These are phyloP conservation scores for Arachis stenosperma DNA, from an alignment of 306 rosid species.

Conservation along the genomic window DNA sequence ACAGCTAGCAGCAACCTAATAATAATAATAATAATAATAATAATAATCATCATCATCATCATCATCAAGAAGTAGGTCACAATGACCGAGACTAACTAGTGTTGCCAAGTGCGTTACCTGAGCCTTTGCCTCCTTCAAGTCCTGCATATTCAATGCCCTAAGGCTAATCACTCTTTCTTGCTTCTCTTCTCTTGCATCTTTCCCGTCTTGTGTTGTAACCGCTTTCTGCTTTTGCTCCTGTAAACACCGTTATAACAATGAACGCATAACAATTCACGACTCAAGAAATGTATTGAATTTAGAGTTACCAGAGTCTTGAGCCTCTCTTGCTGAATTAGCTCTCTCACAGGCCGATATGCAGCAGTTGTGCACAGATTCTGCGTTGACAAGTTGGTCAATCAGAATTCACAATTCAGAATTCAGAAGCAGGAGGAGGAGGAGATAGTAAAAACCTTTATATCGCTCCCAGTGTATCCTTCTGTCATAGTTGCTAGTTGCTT, in stretches of 20 bases:
- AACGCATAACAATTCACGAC: conserved; percentile 16
- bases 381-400: conserved; percentile 25
- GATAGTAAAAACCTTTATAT: conserved; percentile 66
- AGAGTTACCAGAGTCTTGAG: conserved; percentile 64
- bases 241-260: neutral
- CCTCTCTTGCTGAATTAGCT: conserved; percentile 84
- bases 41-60: neutral
- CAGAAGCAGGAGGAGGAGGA: conserved; percentile 12
- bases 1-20: conserved; percentile 83
- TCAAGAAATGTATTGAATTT: neutral
- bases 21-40: no score
- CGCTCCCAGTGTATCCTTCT: conserved; percentile 96
- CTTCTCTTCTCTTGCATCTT: conserved; percentile 35
- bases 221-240: conserved; percentile 73
- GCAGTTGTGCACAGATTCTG: conserved; percentile 94
- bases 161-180: conserved; percentile 72
- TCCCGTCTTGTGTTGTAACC: neutral
- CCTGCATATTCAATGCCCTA: conserved; percentile 84
- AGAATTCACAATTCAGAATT: conserved; percentile 8
- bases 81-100: neutral
- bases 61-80: conserved; percentile 15
- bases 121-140: conserved; percentile 77
- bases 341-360: conserved; percentile 91
- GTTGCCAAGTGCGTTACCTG: conserved; percentile 51
- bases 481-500: conserved; percentile 82